Percentiles rank a stretch among this genome's conserved stretches.
These are phyloP conservation scores for Acidomyces sp. DNA, from an alignment of 495 filamentous ascomycete species.

Conservation along the genomic window DNA sequence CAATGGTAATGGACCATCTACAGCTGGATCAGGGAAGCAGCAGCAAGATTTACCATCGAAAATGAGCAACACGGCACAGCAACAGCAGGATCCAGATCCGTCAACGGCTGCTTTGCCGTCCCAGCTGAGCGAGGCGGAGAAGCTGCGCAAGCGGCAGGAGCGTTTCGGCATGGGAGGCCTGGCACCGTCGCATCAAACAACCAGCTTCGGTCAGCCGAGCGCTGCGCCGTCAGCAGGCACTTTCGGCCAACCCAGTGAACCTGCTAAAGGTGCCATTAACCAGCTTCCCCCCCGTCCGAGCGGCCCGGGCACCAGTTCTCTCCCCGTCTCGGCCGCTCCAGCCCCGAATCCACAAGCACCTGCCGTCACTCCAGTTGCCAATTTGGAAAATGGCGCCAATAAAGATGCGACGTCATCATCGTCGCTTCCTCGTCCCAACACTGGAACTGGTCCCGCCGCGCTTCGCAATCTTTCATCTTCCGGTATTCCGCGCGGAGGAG, in stretches of 20 bases:
- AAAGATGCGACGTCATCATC: too few species aligned
- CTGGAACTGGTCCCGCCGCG: constrained; percentile 24
- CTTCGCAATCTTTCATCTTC: constrained; percentile 17
- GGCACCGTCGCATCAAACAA: neutral
- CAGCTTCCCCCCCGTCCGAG: constrained; percentile 9
- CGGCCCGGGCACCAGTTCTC: neutral
- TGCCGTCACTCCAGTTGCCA: constrained; percentile 3
- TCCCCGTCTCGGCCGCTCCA: neutral
- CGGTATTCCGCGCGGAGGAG: constrained; percentile 3
- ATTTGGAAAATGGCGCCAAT: constrained; percentile 3
- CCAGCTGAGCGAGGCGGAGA: constrained; percentile 10
- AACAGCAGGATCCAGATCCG: constrained; percentile 1
- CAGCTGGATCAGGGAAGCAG: too few species aligned
- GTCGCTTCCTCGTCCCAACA: constrained; percentile 6
- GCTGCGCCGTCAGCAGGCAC: neutral
- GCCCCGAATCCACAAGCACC: constrained; percentile 14
- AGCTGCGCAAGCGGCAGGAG: constrained; percentile 9
- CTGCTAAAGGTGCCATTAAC: neutral
- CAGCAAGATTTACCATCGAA: neutral
- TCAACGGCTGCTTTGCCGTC: constrained; percentile 1
- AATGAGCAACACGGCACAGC: constrained; percentile 15
- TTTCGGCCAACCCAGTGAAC: constrained; percentile 15
- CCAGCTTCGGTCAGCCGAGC: constrained; percentile 9
- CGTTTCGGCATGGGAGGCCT: constrained; percentile 8
- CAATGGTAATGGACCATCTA: too few species aligned